These are phyloP conservation scores for Spergularia marina DNA, from an alignment of 148 eudicot species.

Conservation along the genomic window DNA sequence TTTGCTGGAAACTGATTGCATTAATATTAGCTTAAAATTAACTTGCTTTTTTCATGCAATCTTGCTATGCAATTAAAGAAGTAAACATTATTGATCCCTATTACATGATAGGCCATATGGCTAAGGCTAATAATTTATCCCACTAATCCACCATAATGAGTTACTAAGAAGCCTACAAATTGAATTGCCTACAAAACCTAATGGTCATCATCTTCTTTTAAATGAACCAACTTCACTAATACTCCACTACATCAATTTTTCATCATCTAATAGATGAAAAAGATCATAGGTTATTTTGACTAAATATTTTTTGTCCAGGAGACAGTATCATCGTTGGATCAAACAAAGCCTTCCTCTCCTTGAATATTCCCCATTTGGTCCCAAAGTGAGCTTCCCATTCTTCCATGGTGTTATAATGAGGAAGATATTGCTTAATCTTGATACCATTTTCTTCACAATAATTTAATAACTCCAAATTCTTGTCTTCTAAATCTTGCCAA, in stretches of 20 bases:
- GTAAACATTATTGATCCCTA: no score
- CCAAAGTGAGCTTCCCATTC: conserved; percentile 84
- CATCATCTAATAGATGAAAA: not conserved
- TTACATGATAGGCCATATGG: no score
- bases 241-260: not conserved
- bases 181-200: not conserved
- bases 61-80: no score
- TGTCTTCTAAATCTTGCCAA: conserved; percentile 43
- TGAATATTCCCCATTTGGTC: conserved; percentile 56
- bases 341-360: conserved; percentile 48
- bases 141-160: no score
- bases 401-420: conserved; percentile 49
- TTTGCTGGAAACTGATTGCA: no score
- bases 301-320: conserved; percentile 81
- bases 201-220: not conserved
- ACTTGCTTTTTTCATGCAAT: no score
- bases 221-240: not conserved
- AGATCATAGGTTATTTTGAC: not conserved
- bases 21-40: no score
- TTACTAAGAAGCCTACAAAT: not conserved
- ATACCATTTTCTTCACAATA: conserved; percentile 59
- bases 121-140: no score
- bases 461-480: conserved; percentile 48
- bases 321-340: conserved; percentile 87
- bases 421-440: conserved; percentile 68